A percentile compares a stretch with the other conserved stretches of the same genome.
These are phyloP conservation scores for Acer saccharum DNA, from an alignment of 345 rosid species.

Conservation along the genomic window DNA sequence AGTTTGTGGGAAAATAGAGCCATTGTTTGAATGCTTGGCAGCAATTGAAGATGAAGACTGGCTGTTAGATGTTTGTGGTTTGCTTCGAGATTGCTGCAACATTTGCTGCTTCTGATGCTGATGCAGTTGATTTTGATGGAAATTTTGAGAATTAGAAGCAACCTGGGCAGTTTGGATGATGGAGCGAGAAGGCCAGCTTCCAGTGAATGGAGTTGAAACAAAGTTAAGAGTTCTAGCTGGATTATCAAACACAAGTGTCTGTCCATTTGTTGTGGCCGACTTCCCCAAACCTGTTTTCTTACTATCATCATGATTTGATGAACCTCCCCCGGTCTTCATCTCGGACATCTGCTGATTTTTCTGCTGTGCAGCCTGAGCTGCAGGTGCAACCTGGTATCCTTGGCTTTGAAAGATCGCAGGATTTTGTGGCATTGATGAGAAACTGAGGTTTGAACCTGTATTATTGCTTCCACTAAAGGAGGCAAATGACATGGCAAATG, in stretches of 20 bases:
- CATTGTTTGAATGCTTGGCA: constrained; percentile 23
- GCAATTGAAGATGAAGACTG: constrained; percentile 28
- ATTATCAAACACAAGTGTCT: constrained; percentile 52
- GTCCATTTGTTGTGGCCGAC: constrained; percentile 35
- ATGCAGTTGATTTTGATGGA: constrained; percentile 33
- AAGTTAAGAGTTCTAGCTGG: constrained; percentile 51
- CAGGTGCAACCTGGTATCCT: constrained; percentile 43
- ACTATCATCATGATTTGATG: constrained; percentile 36
- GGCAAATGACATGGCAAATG: constrained; percentile 48
- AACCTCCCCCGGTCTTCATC: constrained; percentile 38
- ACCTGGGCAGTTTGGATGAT: constrained; percentile 21
- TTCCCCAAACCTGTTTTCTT: constrained; percentile 38
- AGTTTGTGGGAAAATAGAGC: constrained; percentile 21
- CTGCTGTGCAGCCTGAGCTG: constrained; percentile 35
- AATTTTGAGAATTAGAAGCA: constrained; percentile 25
- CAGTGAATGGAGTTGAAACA: constrained; percentile 37
- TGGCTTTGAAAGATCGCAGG: constrained; percentile 35
- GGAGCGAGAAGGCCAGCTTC: constrained; percentile 47
- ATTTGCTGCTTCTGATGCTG: constrained; percentile 40
- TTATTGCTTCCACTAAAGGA: constrained; percentile 36
- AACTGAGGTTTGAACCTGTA: constrained; percentile 44
- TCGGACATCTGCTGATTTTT: constrained; percentile 45
- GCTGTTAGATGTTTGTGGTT: constrained; percentile 18
- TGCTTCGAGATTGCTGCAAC: constrained; percentile 42
- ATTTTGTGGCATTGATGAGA: constrained; percentile 45